Base-by-base conservation (phyloP, 1,284 basidiomycete species). In the Ganoderma lucidum region DNA sequence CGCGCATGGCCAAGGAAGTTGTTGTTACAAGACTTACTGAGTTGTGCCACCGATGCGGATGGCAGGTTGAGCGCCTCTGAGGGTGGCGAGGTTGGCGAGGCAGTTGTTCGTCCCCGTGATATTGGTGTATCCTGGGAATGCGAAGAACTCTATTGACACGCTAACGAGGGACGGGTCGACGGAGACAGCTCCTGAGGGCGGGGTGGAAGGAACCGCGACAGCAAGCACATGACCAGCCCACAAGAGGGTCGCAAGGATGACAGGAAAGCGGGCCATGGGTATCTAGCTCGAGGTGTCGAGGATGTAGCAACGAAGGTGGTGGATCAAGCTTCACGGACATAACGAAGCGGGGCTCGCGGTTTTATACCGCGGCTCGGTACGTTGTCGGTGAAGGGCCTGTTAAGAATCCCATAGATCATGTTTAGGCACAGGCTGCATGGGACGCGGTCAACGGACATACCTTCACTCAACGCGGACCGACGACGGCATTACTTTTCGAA, bases 31-130 rank as follows among this genome's bases (percentile, higher is more conserved):
- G 41, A 74, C 81, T 65, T 42, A 84, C 83, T 84, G 83, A 1
- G 83, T 84, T 2, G 83, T 84, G 1, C 83, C 83, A 6, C 83
- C 83, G 61, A 84, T 84, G 19, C 83, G 78, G 42, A 84, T 71
- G 3, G 82, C 81, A 41, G 83, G 82, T 30, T 76, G 76, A 2
- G 79, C 75, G 9, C 82, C 82, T 9, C 82, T 77, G 12, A 83
- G 74, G 4, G 69, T 67, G 14, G 79, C 78, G 39, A 84, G 69
- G 67, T 83, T 83, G 15, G 72, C 73, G 1, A 84, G 70, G 70
- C 83, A 84, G 63, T 80, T 82, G 12, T 74, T 75, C 5, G 83
- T 83, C 0, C 80, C 78, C 8, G 77, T 65, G 32, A 84, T 70
- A 41, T 77, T 66, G 17, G 80, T 81, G 67, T 84, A 84, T 3